phyloP scores from a whole-genome alignment of 495 filamentous ascomycete genomes.

The Xylaria grammica region DNA sequence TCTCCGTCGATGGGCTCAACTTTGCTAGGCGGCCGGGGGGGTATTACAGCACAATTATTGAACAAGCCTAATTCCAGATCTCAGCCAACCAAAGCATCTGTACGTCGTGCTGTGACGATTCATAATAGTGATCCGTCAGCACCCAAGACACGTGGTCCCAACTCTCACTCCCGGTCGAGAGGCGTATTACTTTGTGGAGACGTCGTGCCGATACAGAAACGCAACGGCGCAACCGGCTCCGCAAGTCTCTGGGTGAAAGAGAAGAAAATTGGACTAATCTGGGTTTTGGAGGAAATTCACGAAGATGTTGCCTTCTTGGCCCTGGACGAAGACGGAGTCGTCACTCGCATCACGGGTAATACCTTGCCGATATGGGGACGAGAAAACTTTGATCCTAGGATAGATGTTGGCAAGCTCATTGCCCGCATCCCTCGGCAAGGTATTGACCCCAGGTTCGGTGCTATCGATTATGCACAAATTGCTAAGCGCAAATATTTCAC shows the following conservation, averaged over 20 bases:
- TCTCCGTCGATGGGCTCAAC: constrained; percentile 50
- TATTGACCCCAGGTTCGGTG: constrained; percentile 65
- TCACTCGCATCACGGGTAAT: constrained; percentile 70
- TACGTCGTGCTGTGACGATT: constrained; percentile 70
- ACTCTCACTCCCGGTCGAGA: constrained; percentile 72
- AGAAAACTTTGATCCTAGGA: constrained; percentile 65
- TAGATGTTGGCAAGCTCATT: constrained; percentile 75
- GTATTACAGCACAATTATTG: constrained; percentile 83
- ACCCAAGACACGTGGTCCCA: constrained; percentile 53
- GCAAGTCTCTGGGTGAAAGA: constrained; percentile 99
- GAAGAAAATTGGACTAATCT: constrained; percentile 90
- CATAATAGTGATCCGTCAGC: constrained; percentile 74
- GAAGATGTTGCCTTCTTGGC: constrained; percentile 83
- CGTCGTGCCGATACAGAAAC: constrained; percentile 94
- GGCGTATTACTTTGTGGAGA: constrained; percentile 95
- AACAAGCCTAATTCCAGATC: constrained; percentile 83
- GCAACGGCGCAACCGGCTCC: constrained; percentile 87
- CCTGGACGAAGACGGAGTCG: constrained; percentile 73
- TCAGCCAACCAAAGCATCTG: constrained; percentile 45
- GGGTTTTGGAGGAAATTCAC: constrained; percentile 97
- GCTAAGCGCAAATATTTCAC: constrained; percentile 77
- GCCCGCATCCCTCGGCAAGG: constrained; percentile 79
- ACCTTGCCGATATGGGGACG: constrained; percentile 81
- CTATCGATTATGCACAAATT: constrained; percentile 73
- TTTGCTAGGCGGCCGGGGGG: constrained; percentile 69